Evolutionary conservation across 2,329 filamentous ascomycete genomes (phyloP), one percentile per base, ranked within the genome.

Genomic region (Septoria linicola): DNA sequence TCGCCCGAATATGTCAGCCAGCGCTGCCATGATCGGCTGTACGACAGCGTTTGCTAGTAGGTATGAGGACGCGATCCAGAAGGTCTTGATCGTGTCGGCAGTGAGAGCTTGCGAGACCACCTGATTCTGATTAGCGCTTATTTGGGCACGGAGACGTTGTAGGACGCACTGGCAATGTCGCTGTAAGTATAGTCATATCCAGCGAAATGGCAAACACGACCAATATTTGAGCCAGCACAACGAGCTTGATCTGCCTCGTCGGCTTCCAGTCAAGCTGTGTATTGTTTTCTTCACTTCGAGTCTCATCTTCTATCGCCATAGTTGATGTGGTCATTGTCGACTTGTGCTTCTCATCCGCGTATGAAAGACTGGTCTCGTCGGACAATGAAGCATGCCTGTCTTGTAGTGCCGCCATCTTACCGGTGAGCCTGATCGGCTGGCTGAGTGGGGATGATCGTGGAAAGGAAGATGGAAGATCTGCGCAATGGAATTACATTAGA

Each of bases 41-140:
- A 72, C 70, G 19, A 72, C 70, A 13, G 74, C 70, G 14, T 66
- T 70, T 3, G 71, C 62, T 10, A 79, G 63, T 0, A 80, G 68
- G 51, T 78, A 80, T 3, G 72, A 70, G 0, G 76, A 74, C 1
- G 73, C 75, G 10, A 75, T 69, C 78, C 78, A 80, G 50, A 79
- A 73, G 0, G 72, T 67, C 40, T 71, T 67, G 8, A 68, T 63
- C 27, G 72, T 56, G 55, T 66, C 52, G 50, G 70, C 61, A 37
- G 68, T 42, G 19, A 75, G 60, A 55, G 70, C 55, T 13, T 62
- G 39, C 34, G 72, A 62, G 58, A 77, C 58, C 58, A 49, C 46
- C 59, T 60, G 43, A 6, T 3, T 40, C 6, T 35, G 6, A 36
- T 59, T 16, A 57, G 49, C 37, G n/a, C n/a, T n/a, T n/a, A n/a